Evolutionary conservation across 2,329 filamentous ascomycete species (phyloP).

Genomic region (Aspergillus latus): DNA sequence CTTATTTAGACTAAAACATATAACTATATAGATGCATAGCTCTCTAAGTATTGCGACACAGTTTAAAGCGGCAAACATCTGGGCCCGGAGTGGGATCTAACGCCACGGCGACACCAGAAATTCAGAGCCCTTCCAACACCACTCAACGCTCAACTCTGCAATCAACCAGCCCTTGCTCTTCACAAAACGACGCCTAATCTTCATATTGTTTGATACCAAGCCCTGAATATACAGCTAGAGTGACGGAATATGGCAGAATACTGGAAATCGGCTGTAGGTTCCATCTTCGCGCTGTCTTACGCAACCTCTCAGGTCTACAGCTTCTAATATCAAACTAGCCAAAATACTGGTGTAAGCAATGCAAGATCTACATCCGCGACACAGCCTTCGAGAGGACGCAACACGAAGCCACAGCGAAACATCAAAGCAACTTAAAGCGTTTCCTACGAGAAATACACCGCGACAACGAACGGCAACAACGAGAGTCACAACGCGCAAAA

Average conservation of each 20-base stretch:
- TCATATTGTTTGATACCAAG: neutral
- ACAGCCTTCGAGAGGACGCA: constrained; percentile 85
- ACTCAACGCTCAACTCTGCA: neutral
- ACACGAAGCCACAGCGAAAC: constrained; percentile 81
- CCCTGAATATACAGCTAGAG: neutral
- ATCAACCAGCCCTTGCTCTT: neutral
- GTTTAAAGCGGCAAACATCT: constrained; percentile 3
- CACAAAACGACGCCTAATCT: neutral
- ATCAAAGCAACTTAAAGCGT: constrained; percentile 83
- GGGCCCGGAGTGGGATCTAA: neutral
- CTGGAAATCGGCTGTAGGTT: constrained; percentile 84
- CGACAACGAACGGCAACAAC: constrained; percentile 74
- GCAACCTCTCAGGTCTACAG: neutral
- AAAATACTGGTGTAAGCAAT: constrained; percentile 98
- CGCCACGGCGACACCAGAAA: neutral
- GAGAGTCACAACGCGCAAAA: constrained; percentile 78
- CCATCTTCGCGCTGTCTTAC: neutral
- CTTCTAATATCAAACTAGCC: constrained; percentile 52
- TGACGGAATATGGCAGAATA: constrained; percentile 79
- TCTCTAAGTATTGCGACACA: neutral
- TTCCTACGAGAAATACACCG: constrained; percentile 87
- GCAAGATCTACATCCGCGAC: constrained; percentile 84
- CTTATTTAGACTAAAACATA: too few relatives aligned
- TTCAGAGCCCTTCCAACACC: neutral
- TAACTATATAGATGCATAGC: neutral